Base-by-base conservation (phyloP, 257 asterid genomes). In the Solanum chmielewskii region DNA sequence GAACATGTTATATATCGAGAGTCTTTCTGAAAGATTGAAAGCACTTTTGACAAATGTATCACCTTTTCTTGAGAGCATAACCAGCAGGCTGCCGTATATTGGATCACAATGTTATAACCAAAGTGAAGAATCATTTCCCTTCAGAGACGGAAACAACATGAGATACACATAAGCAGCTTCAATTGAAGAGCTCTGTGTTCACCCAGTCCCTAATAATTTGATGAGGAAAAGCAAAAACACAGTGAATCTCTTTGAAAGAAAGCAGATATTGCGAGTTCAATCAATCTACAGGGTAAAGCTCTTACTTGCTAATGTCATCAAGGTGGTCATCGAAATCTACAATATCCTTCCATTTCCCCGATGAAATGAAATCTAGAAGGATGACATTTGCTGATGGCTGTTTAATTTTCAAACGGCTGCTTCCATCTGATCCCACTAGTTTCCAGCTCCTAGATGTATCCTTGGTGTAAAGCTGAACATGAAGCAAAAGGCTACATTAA, bases 311-410 rank as follows among this genome's bases (percentile, higher is more conserved):
- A 90, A 95, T 75, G 35, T 97, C 97, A 86, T 95, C 98, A 86
- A 97, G 94, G 93, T 97, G 99, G 92, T 97, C 98, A 70, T 97
- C 98, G 86, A 97, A 97, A 90, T 97, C 98, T 14, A 90, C 66
- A 9, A 94, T 88, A 89, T 92, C 94, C 88, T 94, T 93, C 95
- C 96, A 94, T 92, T 97, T 97, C 89, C 89, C 95, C 6, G 98
- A 94, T n/a, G 99, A 92, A 87, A 97, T 95, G 92, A 90, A 93
- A 90, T 97, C 99, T 83, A 89, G 83, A 60, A 97, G 99, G 90
- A 97, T 90, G 52, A 86, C 78, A 87, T 97, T 95, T 49, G 98
- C 97, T 45, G 97, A 90, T 88, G 98, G 98, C 91, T 94, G 96
- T 93, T 93, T 95, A 76, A 93, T 39, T 81, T 86, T 84, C 62